Evolutionary conservation across 2,329 filamentous ascomycete genomes (phyloP).

Genomic region (Penicillium fuscoglaucum): DNA sequence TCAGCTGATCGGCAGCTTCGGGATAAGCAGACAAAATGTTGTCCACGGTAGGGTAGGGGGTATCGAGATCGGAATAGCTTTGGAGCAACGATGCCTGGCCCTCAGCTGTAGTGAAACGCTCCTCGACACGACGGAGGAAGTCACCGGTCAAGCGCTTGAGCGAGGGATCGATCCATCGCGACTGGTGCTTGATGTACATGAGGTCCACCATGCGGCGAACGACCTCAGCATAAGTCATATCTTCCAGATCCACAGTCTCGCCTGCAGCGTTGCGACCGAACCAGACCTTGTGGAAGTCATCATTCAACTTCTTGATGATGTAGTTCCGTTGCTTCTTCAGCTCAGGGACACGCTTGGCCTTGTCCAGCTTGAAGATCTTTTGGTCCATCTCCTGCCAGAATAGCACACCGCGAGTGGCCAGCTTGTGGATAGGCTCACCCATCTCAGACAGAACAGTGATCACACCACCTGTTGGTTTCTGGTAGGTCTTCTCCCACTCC

Average conservation of each 20-base stretch:
- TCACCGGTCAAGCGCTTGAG: constrained; percentile 83
- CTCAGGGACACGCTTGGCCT: constrained; percentile 85
- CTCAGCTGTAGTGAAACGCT: constrained; percentile 77
- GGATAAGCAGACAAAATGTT: constrained; percentile 80
- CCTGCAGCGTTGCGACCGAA: constrained; percentile 83
- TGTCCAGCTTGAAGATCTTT: constrained; percentile 95
- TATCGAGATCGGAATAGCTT: constrained; percentile 81
- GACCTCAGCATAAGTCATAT: constrained; percentile 93
- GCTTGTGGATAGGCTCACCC: constrained; percentile 99
- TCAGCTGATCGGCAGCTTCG: constrained; percentile 83
- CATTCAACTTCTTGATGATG: constrained; percentile 94
- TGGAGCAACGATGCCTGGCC: constrained; percentile 81
- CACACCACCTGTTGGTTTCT: constrained; percentile 84
- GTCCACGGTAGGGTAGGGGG: constrained; percentile 76
- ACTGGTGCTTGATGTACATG: constrained; percentile 87
- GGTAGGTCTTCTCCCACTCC: constrained; percentile 92
- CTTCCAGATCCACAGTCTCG: constrained; percentile 81
- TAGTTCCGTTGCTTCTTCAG: constrained; percentile 84
- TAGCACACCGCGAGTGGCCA: constrained; percentile 89
- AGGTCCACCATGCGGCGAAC: constrained; percentile 83
- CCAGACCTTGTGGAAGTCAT: constrained; percentile 96
- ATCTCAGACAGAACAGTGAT: constrained; percentile 98
- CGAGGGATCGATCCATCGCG: constrained; percentile 86
- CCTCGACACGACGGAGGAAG: constrained; percentile 95
- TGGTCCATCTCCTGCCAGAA: constrained; percentile 99